Evolutionary conservation across 208 protist species (phyloP), one percentile per base, ranked within the genome.

Genomic region (Jaenimonas drosophilae): DNA sequence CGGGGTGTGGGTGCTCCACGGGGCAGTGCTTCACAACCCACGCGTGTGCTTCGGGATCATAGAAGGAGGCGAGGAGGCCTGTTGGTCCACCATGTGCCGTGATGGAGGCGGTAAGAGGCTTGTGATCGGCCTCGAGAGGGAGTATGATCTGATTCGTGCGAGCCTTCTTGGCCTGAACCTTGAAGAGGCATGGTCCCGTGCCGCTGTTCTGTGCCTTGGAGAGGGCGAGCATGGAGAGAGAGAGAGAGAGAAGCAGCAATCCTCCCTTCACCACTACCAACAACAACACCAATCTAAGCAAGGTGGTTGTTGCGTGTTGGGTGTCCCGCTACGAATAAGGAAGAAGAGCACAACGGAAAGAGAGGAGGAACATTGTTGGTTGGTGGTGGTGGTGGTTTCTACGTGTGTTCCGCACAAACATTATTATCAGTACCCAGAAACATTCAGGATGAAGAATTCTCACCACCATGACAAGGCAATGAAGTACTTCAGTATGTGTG

Each of bases 21-120:
- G 64, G 61, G 16, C 51, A 25, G 24, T 76, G 77, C 11, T 64
- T 36, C 32, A 87, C 72, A 1, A 79, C 57, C 77, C 77, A 87
- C 1, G 40, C 36, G 34, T 70, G 64, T 32, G 46, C 42, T 37
- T 62, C 62, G 0, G 60, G 60, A 30, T 79, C 54, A 57, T 70
- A 81, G 48, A 74, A 78, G 32, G 72, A 81, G n/a, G 69, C 55
- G 0, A 78, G 30, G 2, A 87, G 40, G 2, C 63, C 77, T 6
- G 69, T 57, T 16, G 54, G 44, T 6, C 64, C 54, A 5, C 54
- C 62, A 3, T 42, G 32, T 16, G 49, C 44, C 16, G 54, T 49
- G 14, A 79, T 49, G 28, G 49, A 50, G 5, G 51, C 68, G 0
- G 58, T 48, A 1, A 87, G 56, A 0, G 71, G 68, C 39, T 69